Evolutionary conservation across 1,284 basidiomycete genomes (phyloP).

Genomic region (Hemileia vastatrix): DNA sequence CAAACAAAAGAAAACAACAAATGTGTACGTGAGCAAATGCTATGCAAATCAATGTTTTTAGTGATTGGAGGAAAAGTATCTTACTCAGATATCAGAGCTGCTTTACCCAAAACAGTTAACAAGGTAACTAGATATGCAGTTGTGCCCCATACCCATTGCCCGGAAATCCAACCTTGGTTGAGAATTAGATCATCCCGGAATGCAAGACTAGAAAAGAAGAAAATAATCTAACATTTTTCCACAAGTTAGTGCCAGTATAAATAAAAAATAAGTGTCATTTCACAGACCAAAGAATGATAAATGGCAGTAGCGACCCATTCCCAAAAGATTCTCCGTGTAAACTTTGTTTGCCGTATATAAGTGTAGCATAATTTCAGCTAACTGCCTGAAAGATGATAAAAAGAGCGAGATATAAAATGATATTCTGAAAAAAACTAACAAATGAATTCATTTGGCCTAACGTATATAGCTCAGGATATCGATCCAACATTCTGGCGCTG

Average conservation of each 20-base stretch:
- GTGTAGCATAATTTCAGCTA: not conserved
- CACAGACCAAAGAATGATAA: conserved; percentile 79
- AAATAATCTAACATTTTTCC: conserved; percentile 24
- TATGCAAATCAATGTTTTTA: not conserved
- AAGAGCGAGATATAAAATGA: conserved; percentile 27
- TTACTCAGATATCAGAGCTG: conserved; percentile 91
- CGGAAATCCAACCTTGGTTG: conserved; percentile 66
- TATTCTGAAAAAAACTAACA: conserved; percentile 29
- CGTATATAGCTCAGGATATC: conserved; percentile 92
- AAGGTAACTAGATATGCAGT: conserved; percentile 84
- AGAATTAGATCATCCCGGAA: conserved; percentile 87
- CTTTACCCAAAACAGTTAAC: conserved; percentile 91
- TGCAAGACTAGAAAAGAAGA: conserved; percentile 70
- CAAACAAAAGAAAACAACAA: not conserved
- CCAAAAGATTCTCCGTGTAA: conserved; percentile 85
- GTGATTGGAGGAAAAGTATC: conserved; percentile 41
- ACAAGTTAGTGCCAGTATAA: too few relatives aligned
- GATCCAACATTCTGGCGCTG: conserved; percentile 86
- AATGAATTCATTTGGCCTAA: conserved; percentile 85
- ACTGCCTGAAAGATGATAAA: conserved; percentile 32
- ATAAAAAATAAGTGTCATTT: too few relatives aligned
- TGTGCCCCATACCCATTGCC: conserved; percentile 98
- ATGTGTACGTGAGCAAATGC: not conserved
- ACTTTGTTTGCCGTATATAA: conserved; percentile 41
- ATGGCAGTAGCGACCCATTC: conserved; percentile 89